These are phyloP conservation scores for Lepidium sativum DNA, from an alignment of 345 rosid species.

Conservation along the genomic window DNA sequence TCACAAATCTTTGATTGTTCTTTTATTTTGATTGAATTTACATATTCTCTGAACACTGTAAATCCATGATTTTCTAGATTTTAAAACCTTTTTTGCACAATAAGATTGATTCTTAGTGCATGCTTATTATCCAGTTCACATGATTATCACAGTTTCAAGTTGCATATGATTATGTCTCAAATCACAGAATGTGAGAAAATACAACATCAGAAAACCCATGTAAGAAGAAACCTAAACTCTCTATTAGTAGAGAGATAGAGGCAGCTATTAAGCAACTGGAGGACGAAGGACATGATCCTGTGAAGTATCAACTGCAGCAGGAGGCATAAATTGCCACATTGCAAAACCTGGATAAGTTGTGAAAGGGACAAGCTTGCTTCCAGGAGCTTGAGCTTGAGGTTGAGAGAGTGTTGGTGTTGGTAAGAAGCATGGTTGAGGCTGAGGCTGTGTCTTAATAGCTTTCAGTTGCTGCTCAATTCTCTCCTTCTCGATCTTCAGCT, in stretches of 20 bases:
- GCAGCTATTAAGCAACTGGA: slow-evolving; percentile 58
- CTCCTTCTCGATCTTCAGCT: slow-evolving; percentile 79
- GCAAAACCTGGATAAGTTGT: slow-evolving; percentile 81
- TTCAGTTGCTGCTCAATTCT: slow-evolving; percentile 51
- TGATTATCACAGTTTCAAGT: not conserved
- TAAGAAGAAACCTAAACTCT: not conserved
- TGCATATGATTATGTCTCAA: not conserved
- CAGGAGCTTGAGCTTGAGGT: slow-evolving; percentile 70
- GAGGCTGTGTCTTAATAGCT: slow-evolving; percentile 37
- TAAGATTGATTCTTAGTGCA: not conserved
- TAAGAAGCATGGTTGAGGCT: slow-evolving; percentile 47
- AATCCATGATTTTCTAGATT: not conserved
- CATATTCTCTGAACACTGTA: not conserved
- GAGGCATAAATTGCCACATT: slow-evolving; percentile 98
- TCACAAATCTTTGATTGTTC: not conserved
- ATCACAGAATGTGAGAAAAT: slow-evolving; percentile 5
- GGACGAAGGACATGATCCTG: slow-evolving; percentile 93
- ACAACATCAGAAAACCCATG: not conserved
- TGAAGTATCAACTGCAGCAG: slow-evolving; percentile 83
- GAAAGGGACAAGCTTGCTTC: slow-evolving; percentile 79
- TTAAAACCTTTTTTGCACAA: not conserved
- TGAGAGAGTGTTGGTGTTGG: slow-evolving; percentile 51
- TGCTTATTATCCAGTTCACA: slow-evolving; percentile 14
- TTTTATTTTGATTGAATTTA: not conserved
- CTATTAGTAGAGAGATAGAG: not conserved